Evolutionary conservation across 2,329 filamentous ascomycete species (phyloP).

Genomic region (Sphaerostilbella broomeana): DNA sequence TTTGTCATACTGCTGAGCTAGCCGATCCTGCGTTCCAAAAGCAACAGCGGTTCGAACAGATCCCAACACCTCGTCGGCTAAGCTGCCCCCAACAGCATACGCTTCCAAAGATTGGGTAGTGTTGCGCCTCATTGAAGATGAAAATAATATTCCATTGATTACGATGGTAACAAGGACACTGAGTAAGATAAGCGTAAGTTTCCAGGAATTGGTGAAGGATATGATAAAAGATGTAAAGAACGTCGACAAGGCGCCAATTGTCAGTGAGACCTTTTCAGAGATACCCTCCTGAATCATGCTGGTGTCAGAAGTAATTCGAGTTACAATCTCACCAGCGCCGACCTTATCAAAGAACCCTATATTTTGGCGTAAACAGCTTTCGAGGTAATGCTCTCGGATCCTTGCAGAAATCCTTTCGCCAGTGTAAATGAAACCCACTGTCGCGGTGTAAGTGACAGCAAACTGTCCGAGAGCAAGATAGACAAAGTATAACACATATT

Average conservation of each 20-base stretch:
- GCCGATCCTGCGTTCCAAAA: slow-evolving; percentile 86
- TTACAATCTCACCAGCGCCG: slow-evolving; percentile 88
- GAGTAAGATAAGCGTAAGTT: slow-evolving; percentile 78
- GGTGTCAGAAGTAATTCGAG: slow-evolving; percentile 87
- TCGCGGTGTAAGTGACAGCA: slow-evolving; percentile 68
- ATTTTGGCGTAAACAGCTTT: slow-evolving; percentile 78
- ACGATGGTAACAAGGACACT: slow-evolving; percentile 76
- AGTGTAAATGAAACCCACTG: slow-evolving; percentile 83
- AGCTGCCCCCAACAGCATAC: slow-evolving; percentile 76
- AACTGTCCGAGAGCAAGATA: slow-evolving; percentile 82
- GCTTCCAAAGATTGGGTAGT: slow-evolving; percentile 71
- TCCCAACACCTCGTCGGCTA: slow-evolving; percentile 91
- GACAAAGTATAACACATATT: slow-evolving; percentile 73
- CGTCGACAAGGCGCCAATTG: slow-evolving; percentile 67
- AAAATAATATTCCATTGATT: slow-evolving; percentile 68
- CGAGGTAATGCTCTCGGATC: slow-evolving; percentile 76
- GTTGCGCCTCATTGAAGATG: slow-evolving; percentile 69
- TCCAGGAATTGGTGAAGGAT: slow-evolving; percentile 87
- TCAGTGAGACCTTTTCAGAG: slow-evolving; percentile 79
- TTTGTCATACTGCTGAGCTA: slow-evolving; percentile 77
- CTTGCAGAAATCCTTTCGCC: slow-evolving; percentile 74
- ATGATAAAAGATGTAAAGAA: slow-evolving; percentile 88
- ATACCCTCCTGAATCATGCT: slow-evolving; percentile 92
- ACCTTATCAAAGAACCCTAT: slow-evolving; percentile 92
- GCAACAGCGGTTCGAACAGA: slow-evolving; percentile 89